Evolutionary conservation across 345 rosid genomes (phyloP), one percentile per base, ranked within the genome.

Genomic region (Pseudoturritis turrita): DNA sequence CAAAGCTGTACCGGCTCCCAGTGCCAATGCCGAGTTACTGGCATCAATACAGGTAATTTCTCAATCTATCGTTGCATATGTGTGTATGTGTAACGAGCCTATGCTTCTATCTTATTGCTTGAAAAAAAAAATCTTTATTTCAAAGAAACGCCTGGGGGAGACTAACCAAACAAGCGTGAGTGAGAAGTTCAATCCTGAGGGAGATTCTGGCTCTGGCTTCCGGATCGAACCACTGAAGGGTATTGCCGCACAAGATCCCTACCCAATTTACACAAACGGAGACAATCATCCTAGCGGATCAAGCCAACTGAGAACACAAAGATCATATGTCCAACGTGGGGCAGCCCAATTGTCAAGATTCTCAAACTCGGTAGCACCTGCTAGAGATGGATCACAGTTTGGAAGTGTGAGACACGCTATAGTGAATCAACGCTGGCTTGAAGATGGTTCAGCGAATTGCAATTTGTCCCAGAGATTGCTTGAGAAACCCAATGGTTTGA

Each of bases 291-390:
- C 71, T 18, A 72, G 67, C 1, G 61, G 76, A 19, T 35, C 61
- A 78, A 50, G 68, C 65, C 71, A 61, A 23, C 56, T 80, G 62
- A 85, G 58, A 75, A 73, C 81, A 57, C 89, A 84, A 65, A 78
- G 89, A 53, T 83, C 97, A 14, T 78, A 53, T 58, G 57, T 68
- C 17, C 79, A 81, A 43, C 82, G 62, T 0, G 82, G 85, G 25
- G 82, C 82, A 57, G 70, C 80, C n/a, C 81, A 83, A 10, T 70
- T 90, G 58, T 85, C 92, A 61, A 83, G 89, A 83, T 90, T 88
- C 79, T 85, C 98, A 60, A 90, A 84, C 77, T 90, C 97, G 1
- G 83, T 94, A 65, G 95, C 89, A 15, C 66, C 67, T 39, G 77
- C 73, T 46, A 83, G 96, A 83, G 91, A 85, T 65, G 76, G 74